A percentile compares a stretch with the other conserved stretches of the same genome.
These are phyloP conservation scores for Oxytropis ochrocephala DNA, from an alignment of 306 rosid species.

Conservation along the genomic window DNA sequence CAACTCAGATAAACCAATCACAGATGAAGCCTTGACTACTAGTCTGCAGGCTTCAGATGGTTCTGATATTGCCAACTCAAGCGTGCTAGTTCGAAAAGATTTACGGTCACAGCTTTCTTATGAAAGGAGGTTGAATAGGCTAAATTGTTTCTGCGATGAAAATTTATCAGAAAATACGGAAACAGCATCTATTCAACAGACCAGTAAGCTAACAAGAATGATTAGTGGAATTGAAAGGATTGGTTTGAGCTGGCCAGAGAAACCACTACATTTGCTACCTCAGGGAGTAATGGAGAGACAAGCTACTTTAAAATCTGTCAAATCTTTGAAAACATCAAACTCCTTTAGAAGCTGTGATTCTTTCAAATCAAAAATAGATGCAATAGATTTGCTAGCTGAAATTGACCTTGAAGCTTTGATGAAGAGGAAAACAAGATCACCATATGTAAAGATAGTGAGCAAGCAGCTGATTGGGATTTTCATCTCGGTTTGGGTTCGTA, in stretches of 20 bases:
- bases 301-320: conserved; percentile 41
- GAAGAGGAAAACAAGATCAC: conserved; percentile 66
- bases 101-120: conserved; percentile 44
- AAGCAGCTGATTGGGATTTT: conserved; percentile 96
- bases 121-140: conserved; percentile 55
- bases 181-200: conserved; percentile 29
- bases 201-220: conserved; percentile 47
- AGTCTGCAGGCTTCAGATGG: conserved; percentile 30
- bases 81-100: conserved; percentile 19
- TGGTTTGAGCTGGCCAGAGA: conserved; percentile 95
- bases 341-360: conserved; percentile 47
- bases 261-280: conserved; percentile 57
- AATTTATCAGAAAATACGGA: conserved; percentile 22
- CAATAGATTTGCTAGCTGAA: conserved; percentile 47
- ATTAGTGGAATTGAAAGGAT: conserved; percentile 74
- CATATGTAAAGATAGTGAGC: conserved; percentile 79
- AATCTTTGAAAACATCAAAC: conserved; percentile 50
- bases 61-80: conserved; percentile 24
- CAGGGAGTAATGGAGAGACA: conserved; percentile 45
- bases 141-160: conserved; percentile 51
- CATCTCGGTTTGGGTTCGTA: conserved; percentile 85
- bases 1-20: conserved; percentile 9
- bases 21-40: conserved; percentile 20
- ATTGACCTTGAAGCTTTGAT: conserved; percentile 75
- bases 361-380: conserved; percentile 52